These are phyloP conservation scores for Leishmania guyanensis DNA, from an alignment of 208 protist genomes.

Conservation along the genomic window DNA sequence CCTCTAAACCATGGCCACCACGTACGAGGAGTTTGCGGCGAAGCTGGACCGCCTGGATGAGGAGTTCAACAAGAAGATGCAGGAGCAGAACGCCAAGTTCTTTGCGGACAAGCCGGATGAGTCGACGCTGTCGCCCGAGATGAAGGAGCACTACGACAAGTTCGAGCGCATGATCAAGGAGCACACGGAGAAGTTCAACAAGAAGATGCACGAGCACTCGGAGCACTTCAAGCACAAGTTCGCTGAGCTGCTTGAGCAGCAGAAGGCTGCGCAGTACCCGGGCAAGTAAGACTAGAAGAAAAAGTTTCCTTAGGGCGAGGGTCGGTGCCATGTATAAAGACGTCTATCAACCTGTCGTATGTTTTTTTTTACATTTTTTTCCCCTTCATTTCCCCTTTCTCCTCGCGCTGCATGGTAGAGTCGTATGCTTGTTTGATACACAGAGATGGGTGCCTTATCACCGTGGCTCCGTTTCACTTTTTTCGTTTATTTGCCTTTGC, in stretches of 20 bases:
- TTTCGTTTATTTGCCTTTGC: neutral
- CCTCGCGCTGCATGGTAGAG: neutral
- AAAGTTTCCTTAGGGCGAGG: neutral
- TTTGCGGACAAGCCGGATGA: conserved; percentile 92
- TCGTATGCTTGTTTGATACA: neutral
- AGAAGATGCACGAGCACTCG: conserved; percentile 93
- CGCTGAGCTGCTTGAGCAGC: conserved; percentile 88
- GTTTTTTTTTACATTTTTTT: conserved; percentile 7
- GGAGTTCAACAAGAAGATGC: conserved; percentile 93
- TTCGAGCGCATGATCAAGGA: conserved; percentile 94
- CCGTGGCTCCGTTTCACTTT: neutral
- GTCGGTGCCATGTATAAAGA: neutral
- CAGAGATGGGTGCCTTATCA: neutral
- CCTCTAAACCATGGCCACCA: conserved; percentile 26
- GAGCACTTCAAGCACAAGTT: conserved; percentile 94
- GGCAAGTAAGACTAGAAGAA: conserved; percentile 57
- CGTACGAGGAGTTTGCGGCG: conserved; percentile 84
- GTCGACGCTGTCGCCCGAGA: conserved; percentile 87
- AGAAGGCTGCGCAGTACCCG: conserved; percentile 92
- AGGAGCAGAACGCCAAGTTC: conserved; percentile 88
- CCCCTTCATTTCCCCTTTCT: conserved; percentile 2
- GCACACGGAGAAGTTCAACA: conserved; percentile 94
- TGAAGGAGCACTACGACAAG: conserved; percentile 93
- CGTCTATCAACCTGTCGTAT: neutral
- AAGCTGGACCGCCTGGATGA: conserved; percentile 92